These are phyloP conservation scores for Cutaneotrichosporon cyanovorans DNA, from an alignment of 1,284 basidiomycete genomes.

Conservation along the genomic window DNA sequence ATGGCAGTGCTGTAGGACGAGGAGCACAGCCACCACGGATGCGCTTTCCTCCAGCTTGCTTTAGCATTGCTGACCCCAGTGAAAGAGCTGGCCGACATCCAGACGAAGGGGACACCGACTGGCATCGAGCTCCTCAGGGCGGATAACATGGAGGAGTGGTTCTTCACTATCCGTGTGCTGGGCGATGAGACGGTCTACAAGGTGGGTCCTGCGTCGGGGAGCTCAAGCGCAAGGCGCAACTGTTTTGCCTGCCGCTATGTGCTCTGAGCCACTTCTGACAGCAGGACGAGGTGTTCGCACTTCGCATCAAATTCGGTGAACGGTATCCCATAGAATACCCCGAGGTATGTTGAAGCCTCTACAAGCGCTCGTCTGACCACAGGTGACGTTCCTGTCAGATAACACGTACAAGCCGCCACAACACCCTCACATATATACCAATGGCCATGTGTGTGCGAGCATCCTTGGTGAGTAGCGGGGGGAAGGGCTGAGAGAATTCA, in stretches of 20 bases:
- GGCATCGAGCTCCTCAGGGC: conserved; percentile 35
- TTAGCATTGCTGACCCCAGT: conserved; percentile 26
- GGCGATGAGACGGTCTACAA: conserved; percentile 42
- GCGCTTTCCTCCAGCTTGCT: no score
- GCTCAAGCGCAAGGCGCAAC: background rate
- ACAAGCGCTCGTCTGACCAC: conserved; percentile 27
- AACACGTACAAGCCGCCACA: conserved; percentile 35
- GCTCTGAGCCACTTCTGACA: background rate
- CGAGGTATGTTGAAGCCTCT: conserved; percentile 24
- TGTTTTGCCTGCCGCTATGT: background rate
- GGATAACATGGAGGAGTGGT: conserved; percentile 35
- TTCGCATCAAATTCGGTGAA: conserved; percentile 35
- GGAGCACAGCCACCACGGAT: no score
- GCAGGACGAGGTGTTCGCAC: conserved; percentile 40
- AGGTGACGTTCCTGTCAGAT: conserved; percentile 43
- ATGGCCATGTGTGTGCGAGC: conserved; percentile 46
- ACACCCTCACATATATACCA: conserved; percentile 46
- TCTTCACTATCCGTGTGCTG: conserved; percentile 34
- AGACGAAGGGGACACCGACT: conserved; percentile 35
- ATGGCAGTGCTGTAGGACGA: no score
- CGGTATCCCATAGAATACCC: conserved; percentile 45
- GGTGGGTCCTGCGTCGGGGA: conserved; percentile 21
- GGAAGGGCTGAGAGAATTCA: background rate
- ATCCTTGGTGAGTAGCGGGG: conserved; percentile 29
- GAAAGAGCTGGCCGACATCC: conserved; percentile 43